Base-by-base conservation (phyloP, 805 yeast genomes). In the Hanseniaspora pseudoguilliermondii region DNA sequence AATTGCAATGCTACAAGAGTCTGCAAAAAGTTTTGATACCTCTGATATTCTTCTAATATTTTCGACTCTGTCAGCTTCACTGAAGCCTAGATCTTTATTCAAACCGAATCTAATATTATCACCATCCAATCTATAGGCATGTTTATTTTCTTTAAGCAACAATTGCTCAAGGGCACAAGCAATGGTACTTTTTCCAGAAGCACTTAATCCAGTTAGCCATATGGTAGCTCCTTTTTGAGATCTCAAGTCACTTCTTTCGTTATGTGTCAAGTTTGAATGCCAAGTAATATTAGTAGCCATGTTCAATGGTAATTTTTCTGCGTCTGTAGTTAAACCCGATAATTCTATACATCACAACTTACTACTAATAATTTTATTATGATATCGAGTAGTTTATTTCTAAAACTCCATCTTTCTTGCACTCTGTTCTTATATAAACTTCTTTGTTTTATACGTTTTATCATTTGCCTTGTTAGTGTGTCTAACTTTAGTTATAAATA, bases 231-330 rank as follows among this genome's bases (percentile, higher is more conserved):
- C 97, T 51, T 77, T 75, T 73, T 90, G 97, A 57, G 82, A 81
- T 59, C 86, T 80, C 57, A 86, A 72, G 32, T 68, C 71, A 49
- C 79, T 71, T 65, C 97, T 85, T 72, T 91, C 96, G 21, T 75
- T 82, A 69, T 84, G 88, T 23, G 93, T 82, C 63, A 91, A 74
- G 66, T 93, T 91, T 62, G 80, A 81, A 73, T 91, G 97, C 97
- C 97, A 91, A 61, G 97, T 89, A 69, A 91, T 88, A 68, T 91
- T 91, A 43, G 96, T 83, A 61, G 96, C 93, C 97, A 91, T 91
- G 62, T 59, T 69, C 13, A 9, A 36, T 36, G 5, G 5, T 36
- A 7, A n/a, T 16, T 16, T 36, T 32, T 32, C 35, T 13, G 5
- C 16, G 35, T 32, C 15, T 32, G 15, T 32, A 15, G 35, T 10